These are phyloP conservation scores for Leishmania guyanensis DNA, from an alignment of 208 protist species.

Conservation along the genomic window DNA sequence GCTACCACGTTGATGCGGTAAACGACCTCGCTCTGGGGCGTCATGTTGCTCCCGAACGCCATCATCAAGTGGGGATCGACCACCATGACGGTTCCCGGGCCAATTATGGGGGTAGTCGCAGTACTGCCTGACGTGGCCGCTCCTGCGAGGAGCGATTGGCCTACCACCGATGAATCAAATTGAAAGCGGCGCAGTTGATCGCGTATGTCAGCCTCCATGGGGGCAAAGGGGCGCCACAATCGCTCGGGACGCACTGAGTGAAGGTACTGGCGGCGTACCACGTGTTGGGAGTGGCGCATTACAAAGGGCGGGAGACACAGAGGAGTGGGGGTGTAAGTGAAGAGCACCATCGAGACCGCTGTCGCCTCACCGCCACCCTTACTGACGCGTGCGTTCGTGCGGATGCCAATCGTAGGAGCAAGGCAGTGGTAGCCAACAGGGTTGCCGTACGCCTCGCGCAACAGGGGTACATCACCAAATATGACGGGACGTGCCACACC, in stretches of 20 bases:
- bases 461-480: constrained; percentile 75
- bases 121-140: not conserved
- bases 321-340: constrained; percentile 61
- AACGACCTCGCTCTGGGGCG: constrained; percentile 47
- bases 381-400: constrained; percentile 54
- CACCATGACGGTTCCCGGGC: constrained; percentile 68
- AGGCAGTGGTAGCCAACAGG: constrained; percentile 83
- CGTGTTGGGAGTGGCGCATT: constrained; percentile 66
- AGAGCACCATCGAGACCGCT: constrained; percentile 77
- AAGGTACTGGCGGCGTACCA: constrained; percentile 74
- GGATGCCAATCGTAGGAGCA: constrained; percentile 75
- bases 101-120: constrained; percentile 22
- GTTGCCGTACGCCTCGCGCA: constrained; percentile 77
- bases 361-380: constrained; percentile 13
- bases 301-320: constrained; percentile 59
- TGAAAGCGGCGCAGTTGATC: constrained; percentile 72
- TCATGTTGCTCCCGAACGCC: constrained; percentile 75
- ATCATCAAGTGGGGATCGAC: constrained; percentile 85
- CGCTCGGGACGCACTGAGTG: constrained; percentile 37
- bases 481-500: constrained; percentile 73
- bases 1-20: constrained; percentile 74
- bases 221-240: constrained; percentile 59
- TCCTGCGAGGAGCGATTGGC: constrained; percentile 24
- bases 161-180: constrained; percentile 61
- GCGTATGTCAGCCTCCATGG: constrained; percentile 73